Conservation (phyloP, 257 asterid species). For the Jasminum sambac region DNA sequence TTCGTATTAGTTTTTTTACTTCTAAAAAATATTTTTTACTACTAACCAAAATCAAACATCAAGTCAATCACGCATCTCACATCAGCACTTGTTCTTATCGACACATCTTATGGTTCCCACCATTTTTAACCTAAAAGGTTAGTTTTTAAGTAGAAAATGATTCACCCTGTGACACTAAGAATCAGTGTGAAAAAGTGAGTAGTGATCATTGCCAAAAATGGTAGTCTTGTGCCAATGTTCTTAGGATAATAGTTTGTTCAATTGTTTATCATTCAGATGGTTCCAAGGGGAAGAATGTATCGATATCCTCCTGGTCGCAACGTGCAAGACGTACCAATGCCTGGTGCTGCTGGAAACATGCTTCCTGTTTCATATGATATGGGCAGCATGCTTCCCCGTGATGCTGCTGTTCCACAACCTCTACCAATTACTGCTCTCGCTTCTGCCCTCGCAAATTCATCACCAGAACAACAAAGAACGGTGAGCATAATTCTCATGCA, state of each 20-base stretch:
- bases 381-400: conserved; percentile 8
- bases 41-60: no score
- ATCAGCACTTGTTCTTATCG: no score
- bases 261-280: conserved; percentile 42
- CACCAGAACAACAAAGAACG: conserved; percentile 1
- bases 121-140: no score
- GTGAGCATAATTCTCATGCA: neutral
- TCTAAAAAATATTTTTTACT: no score
- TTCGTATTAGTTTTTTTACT: no score
- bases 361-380: neutral
- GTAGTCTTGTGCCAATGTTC: neutral
- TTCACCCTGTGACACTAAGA: no score
- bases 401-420: neutral
- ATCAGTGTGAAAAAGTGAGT: no score
- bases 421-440: conserved; percentile 5
- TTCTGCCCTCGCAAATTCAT: conserved; percentile 2
- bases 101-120: no score
- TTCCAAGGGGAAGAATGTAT: conserved; percentile 75
- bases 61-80: no score
- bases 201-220: neutral
- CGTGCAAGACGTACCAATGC: conserved; percentile 35
- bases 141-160: no score
- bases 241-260: neutral
- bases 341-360: conserved; percentile 1
- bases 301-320: conserved; percentile 77